A percentile compares a stretch with the other conserved stretches of the same genome.
Evolutionary conservation across 257 asterid genomes (phyloP).

Genomic region (Datura wrightii): DNA sequence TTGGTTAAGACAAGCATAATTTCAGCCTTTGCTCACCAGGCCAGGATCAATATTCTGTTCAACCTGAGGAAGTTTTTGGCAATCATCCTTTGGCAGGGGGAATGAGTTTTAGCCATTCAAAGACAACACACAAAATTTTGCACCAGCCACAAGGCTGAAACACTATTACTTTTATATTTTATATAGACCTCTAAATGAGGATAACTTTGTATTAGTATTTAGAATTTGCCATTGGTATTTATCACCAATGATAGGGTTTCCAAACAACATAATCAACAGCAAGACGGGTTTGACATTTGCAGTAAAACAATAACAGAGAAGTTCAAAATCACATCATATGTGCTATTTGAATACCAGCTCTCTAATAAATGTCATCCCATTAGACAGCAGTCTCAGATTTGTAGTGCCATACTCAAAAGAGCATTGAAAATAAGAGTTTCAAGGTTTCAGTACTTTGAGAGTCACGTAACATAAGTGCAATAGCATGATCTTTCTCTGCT

Average conservation of each 20-base stretch:
- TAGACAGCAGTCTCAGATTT: neutral
- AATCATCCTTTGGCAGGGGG: too few relatives aligned
- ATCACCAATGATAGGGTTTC: neutral
- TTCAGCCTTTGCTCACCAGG: too few relatives aligned
- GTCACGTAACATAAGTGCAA: neutral
- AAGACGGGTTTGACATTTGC: neutral
- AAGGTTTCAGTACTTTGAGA: neutral
- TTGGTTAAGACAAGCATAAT: too few relatives aligned
- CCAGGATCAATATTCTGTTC: too few relatives aligned
- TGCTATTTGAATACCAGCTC: neutral
- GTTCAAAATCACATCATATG: neutral
- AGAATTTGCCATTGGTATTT: neutral
- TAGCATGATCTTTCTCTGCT: neutral
- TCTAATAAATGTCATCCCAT: neutral
- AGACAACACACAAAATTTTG: too few relatives aligned
- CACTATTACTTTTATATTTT: neutral
- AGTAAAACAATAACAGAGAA: neutral
- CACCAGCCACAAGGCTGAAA: too few relatives aligned
- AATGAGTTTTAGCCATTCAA: too few relatives aligned
- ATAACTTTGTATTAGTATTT: neutral
- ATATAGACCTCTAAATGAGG: neutral
- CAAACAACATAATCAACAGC: neutral
- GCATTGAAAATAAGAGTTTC: neutral
- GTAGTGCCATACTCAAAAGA: neutral
- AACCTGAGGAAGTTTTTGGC: too few relatives aligned